Evolutionary conservation across 2,329 filamentous ascomycete species (phyloP), one percentile per base, ranked within the genome.

Genomic region (Curvularia eragrostidis): DNA sequence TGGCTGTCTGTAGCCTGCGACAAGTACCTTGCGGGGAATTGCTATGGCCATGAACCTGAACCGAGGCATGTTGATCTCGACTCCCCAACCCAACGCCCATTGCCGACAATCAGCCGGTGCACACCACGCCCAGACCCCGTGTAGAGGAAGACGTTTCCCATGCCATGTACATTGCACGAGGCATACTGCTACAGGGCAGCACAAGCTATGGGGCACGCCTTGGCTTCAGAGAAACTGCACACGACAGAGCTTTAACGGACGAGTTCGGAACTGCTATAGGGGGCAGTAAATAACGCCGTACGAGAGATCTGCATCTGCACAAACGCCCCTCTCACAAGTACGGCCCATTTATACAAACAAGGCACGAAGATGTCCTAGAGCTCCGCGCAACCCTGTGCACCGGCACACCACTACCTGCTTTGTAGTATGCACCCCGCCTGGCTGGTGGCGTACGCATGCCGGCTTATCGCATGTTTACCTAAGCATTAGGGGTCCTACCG

Each of bases 1-100:
- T 61, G 53, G 42, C 54, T 28, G 30, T 23, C 21, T 44, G 56
- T 49, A 56, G 60, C 54, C 56, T 30, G 46, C 24, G 19, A 42
- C 62, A 59, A 59, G 63, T 61, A 54, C 63, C 52, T 55, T 61
- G 64, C 61, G 67, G 67, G 63, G 66, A 59, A 53, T 49, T 47
- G 32, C 26, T 42, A 21, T n/a, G 39, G 13, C 41, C 47, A 44
- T 41, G 61, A 62, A 58, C 67, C 67, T 41, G 61, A 62, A 58
- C 67, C 67, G 63, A 68, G 67, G 67, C 61, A 61, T 48, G 39
- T 59, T 19, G n/a, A 32, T 15, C 30, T 13, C 30, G 15, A 10
- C 32, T 34, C 32, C 13, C 18, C 19, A 42, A 23, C 39, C 32
- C 54, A 68, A 21, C 19, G 9, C n/a, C n/a, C 44, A 47, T 32